Evolutionary conservation across 1,139 yeast genomes (phyloP).

Genomic region (Candida labiduridarum): DNA sequence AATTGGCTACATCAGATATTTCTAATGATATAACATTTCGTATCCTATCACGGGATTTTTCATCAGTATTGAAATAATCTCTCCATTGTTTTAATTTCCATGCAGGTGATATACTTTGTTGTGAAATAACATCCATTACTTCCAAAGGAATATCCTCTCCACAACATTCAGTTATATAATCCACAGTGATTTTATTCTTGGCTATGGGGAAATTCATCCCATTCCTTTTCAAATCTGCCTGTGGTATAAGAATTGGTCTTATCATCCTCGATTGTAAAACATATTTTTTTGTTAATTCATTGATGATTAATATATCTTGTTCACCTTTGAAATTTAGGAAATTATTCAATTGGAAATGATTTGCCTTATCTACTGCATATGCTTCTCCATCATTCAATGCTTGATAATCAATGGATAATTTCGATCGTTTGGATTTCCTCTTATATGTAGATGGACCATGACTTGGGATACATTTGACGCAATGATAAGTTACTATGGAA

Average conservation of each 20-base stretch:
- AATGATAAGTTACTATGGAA: slow-evolving; percentile 55
- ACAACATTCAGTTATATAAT: slow-evolving; percentile 57
- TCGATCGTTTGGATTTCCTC: slow-evolving; percentile 59
- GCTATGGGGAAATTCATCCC: slow-evolving; percentile 43
- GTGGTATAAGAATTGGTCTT: slow-evolving; percentile 37
- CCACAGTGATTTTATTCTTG: slow-evolving; percentile 48
- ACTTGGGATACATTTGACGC: slow-evolving; percentile 45
- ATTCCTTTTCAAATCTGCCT: slow-evolving; percentile 27
- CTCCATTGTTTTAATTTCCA: slow-evolving; percentile 81
- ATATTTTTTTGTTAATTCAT: slow-evolving; percentile 39
- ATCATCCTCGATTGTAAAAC: slow-evolving; percentile 27
- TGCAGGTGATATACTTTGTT: slow-evolving; percentile 58
- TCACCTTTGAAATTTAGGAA: slow-evolving; percentile 28
- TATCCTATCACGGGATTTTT: slow-evolving; percentile 58
- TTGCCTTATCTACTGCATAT: slow-evolving; percentile 55
- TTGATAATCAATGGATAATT: slow-evolving; percentile 66
- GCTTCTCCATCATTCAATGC: slow-evolving; percentile 79
- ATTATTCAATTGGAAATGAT: slow-evolving; percentile 61
- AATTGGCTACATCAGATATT: slow-evolving; percentile 55
- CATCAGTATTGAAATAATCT: slow-evolving; percentile 60
- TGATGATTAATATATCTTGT: slow-evolving; percentile 18
- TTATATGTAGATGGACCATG: slow-evolving; percentile 57
- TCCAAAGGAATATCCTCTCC: slow-evolving; percentile 71
- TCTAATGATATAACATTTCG: slow-evolving; percentile 84
- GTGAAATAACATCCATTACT: slow-evolving; percentile 90